Evolutionary conservation across 345 rosid species (phyloP).

Genomic region (Dipteronia sinensis): DNA sequence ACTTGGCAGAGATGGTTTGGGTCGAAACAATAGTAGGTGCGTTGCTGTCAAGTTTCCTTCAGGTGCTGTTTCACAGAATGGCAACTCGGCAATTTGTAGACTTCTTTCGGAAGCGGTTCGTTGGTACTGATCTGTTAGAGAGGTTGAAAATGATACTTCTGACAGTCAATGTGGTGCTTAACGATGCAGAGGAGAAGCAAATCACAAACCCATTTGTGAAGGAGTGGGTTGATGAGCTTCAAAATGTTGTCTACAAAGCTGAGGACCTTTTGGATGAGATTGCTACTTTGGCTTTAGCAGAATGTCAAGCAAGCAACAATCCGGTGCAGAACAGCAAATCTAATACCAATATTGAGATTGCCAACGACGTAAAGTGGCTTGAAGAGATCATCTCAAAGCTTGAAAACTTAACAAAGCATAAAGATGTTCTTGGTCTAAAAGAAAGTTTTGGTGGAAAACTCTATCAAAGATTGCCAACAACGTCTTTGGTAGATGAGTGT

Average conservation of each 20-base stretch:
- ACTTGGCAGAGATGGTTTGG: too few species aligned
- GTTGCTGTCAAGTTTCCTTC: too few species aligned
- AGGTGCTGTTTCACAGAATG: too few species aligned
- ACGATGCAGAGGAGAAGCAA: constrained; percentile 23
- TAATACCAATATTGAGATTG: too few species aligned
- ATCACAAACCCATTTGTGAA: not conserved
- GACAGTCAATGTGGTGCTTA: not conserved
- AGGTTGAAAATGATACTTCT: constrained; percentile 11
- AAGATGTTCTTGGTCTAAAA: constrained; percentile 22
- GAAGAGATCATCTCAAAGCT: constrained; percentile 9
- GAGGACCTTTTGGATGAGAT: constrained; percentile 24
- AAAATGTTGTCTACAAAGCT: constrained; percentile 18
- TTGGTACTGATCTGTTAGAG: not conserved
- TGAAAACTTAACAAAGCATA: constrained; percentile 12
- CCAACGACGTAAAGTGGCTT: not conserved
- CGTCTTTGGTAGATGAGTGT: constrained; percentile 26
- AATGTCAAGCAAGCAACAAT: too few species aligned
- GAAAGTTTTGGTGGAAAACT: not conserved
- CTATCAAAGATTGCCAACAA: not conserved
- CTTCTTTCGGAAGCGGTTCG: not conserved
- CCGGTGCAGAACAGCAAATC: too few species aligned
- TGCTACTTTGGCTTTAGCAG: not conserved
- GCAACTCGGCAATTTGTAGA: too few species aligned
- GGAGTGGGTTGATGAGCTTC: constrained; percentile 24
- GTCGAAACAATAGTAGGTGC: too few species aligned